Evolutionary conservation across 805 yeast species (phyloP), one percentile per base, ranked within the genome.

Genomic region (Saccharomycopsis amapae): DNA sequence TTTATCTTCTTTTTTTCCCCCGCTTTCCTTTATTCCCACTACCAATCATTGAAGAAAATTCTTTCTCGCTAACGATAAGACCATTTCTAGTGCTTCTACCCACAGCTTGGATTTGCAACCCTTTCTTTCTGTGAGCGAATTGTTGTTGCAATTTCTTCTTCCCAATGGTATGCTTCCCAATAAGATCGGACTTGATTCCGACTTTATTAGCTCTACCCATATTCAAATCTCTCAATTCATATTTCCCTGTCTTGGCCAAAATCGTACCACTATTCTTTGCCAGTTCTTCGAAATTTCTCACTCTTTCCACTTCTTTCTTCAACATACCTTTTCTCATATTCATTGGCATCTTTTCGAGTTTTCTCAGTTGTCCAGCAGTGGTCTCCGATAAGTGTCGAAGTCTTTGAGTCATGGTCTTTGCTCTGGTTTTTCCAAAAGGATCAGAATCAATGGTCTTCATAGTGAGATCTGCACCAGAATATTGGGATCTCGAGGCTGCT

Each of bases 231-330:
- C 93, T 69, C 46, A 81, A 67, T 51, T 81, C 76, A 5, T 87
- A 89, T 62, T 79, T 81, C 55, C 70, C 72, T 23, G 72, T 78
- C 56, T 75, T 79, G 3, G 95, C 78, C 36, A 90, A 66, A n/a
- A 93, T 73, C 45, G 90, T 85, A 12, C 97, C 97, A 4, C 94
- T 95, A 17, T 90, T 90, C 51, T 69, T 73, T 5, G 98, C 97
- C 42, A 85, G 88, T 42, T 71, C 67, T 60, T 85, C 95, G 57
- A 70, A 76, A 55, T 74, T 74, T 20, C 65, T 59, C 17, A 77
- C 74, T 52, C 78, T 74, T 18, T 65, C 60, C 30, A 72, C 63
- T 38, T 80, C 74, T 38, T 79, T 72, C 30, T 69, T 64, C 22
- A 85, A 67, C 81, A 89, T 83, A 2, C 96, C 96, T 58, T 84